A percentile compares a stretch with the other conserved stretches of the same genome.
Conservation (phyloP, 2,329 filamentous ascomycete species). For the Fusarium sp. region DNA sequence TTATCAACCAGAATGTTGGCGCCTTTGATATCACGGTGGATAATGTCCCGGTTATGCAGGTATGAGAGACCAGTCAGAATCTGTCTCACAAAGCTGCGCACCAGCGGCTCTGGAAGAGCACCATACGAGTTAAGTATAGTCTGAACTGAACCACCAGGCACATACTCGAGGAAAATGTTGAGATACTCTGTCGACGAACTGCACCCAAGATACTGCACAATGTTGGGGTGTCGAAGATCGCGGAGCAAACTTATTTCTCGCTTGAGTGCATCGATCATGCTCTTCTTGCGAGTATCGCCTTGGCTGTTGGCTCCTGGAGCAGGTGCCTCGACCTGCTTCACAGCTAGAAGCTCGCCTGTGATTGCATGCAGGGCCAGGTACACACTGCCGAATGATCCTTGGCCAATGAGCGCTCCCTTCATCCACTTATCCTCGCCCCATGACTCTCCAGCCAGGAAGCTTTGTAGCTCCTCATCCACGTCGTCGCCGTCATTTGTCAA, state of each 20-base stretch:
- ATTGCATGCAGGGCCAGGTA: constrained; percentile 95
- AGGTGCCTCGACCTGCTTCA: constrained; percentile 97
- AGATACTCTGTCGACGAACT: constrained; percentile 91
- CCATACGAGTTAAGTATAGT: constrained; percentile 99
- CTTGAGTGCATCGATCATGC: constrained; percentile 97
- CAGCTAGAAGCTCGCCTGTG: constrained; percentile 95
- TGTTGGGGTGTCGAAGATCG: constrained; percentile 95
- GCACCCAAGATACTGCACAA: constrained; percentile 97
- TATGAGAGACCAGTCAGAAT: constrained; percentile 94
- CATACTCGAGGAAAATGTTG: constrained; percentile 99
- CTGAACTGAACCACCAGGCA: constrained; percentile 95
- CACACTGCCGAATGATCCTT: constrained; percentile 96
- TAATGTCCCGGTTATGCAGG: constrained; percentile 93
- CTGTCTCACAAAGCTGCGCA: constrained; percentile 96
- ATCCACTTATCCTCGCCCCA: constrained; percentile 99
- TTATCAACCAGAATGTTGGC: constrained; percentile 99
- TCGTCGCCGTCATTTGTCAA: constrained; percentile 93
- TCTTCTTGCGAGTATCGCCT: constrained; percentile 92
- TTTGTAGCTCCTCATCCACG: constrained; percentile 86
- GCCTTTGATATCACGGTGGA: constrained; percentile 98
- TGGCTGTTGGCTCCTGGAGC: constrained; percentile 81
- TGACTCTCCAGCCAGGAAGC: constrained; percentile 91
- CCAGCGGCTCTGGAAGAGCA: constrained; percentile 90
- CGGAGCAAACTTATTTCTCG: constrained; percentile 95
- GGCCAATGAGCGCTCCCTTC: constrained; percentile 97